Evolutionary conservation across 179 eudicot species (phyloP).

Genomic region (Spinacia oleracea): DNA sequence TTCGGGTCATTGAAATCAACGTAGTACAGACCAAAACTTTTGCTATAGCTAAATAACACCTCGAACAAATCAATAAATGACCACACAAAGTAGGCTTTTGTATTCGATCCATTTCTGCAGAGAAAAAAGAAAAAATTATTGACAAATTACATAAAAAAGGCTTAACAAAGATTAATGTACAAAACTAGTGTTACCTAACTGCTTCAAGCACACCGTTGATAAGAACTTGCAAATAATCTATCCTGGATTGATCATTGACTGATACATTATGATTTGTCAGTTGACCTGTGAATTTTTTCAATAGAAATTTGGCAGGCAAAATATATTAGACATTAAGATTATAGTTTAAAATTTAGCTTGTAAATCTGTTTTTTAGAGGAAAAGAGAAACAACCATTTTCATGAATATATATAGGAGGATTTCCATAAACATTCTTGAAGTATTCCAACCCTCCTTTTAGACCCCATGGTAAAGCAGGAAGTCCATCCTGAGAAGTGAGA

Average conservation of each 20-base stretch:
- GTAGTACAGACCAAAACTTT: conserved; percentile 48
- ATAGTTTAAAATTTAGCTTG: not conserved
- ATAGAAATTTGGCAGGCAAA: not conserved
- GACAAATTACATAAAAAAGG: too few species aligned
- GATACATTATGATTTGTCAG: not conserved
- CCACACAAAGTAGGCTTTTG: conserved; percentile 63
- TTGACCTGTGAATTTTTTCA: not conserved
- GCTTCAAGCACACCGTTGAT: conserved; percentile 15
- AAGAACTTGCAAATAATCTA: conserved; percentile 8
- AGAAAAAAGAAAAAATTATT: not conserved
- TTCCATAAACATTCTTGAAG: conserved; percentile 49
- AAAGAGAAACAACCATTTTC: conserved; percentile 50
- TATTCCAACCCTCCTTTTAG: conserved; percentile 47
- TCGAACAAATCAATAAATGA: conserved; percentile 63
- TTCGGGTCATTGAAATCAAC: conserved; percentile 57
- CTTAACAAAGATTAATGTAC: too few species aligned
- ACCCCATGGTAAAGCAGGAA: conserved; percentile 38
- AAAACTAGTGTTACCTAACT: not conserved
- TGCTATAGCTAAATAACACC: conserved; percentile 37
- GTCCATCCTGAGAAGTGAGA: not conserved
- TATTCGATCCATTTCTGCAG: conserved; percentile 63
- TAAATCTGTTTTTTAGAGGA: conserved; percentile 23
- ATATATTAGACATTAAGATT: not conserved
- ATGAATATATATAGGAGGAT: conserved; percentile 56
- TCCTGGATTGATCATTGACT: conserved; percentile 10